Evolutionary conservation across 2,329 filamentous ascomycete genomes (phyloP).

Genomic region (Ophiocordyceps robertsii): DNA sequence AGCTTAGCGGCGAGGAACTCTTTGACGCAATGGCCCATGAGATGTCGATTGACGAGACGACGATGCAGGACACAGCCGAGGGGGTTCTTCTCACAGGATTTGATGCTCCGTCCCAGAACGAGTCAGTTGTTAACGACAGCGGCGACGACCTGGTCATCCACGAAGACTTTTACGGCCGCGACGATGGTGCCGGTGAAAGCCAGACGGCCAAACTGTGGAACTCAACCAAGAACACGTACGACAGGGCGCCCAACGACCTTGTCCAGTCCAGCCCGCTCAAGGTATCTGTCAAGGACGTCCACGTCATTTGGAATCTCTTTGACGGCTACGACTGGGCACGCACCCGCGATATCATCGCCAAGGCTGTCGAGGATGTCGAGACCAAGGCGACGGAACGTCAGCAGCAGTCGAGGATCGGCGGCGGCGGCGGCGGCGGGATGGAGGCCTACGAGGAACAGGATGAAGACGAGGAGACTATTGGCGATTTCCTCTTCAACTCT

Average conservation of each 20-base stretch:
- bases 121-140: constrained; percentile 29
- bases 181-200: constrained; percentile 38
- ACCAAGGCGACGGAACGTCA: constrained; percentile 65
- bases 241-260: constrained; percentile 46
- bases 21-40: constrained; percentile 30
- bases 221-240: constrained; percentile 62
- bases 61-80: constrained; percentile 22
- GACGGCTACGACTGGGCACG: constrained; percentile 94
- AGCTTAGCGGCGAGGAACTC: constrained; percentile 28
- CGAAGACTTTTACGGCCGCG: constrained; percentile 62
- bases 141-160: constrained; percentile 56
- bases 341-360: constrained; percentile 74
- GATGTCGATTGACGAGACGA: constrained; percentile 12
- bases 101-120: constrained; percentile 11
- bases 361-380: constrained; percentile 82
- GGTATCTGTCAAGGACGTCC: constrained; percentile 70
- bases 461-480: constrained; percentile 76
- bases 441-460: constrained; percentile 53
- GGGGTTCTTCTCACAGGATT: constrained; percentile 21
- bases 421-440: constrained; percentile 39
- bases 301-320: constrained; percentile 94
- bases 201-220: constrained; percentile 67
- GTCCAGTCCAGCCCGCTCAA: constrained; percentile 57
- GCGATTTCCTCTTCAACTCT: constrained; percentile 95
- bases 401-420: constrained; percentile 13